Evolutionary conservation across 257 asterid genomes (phyloP).

Genomic region (Gardenia jasminoides): DNA sequence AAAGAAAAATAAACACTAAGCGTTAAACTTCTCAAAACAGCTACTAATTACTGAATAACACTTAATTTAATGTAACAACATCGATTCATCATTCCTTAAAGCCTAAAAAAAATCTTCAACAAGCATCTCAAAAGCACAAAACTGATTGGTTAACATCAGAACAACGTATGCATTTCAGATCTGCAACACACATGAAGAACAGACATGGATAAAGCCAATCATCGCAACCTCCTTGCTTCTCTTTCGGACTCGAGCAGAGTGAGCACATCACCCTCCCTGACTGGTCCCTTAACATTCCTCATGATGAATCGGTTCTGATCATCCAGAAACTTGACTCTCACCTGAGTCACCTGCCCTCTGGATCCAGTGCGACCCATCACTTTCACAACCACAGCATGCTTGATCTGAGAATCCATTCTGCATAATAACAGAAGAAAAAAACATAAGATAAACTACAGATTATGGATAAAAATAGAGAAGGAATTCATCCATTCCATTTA

Average conservation of each 20-base stretch:
- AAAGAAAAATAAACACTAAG: not conserved
- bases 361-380: conserved; percentile 35
- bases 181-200: not conserved
- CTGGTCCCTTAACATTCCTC: conserved; percentile 42
- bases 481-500: not conserved
- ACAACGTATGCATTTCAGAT: not conserved
- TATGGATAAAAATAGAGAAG: not conserved
- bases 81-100: too few species aligned
- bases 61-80: too few species aligned
- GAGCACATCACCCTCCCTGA: conserved; percentile 35
- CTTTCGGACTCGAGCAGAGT: conserved; percentile 38
- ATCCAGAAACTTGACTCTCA: conserved; percentile 35
- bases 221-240: conserved; percentile 35
- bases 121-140: not conserved
- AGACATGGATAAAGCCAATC: not conserved
- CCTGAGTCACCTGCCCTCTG: conserved; percentile 36
- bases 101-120: too few species aligned
- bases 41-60: not conserved
- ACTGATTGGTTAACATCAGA: not conserved
- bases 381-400: conserved; percentile 33
- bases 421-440: not conserved
- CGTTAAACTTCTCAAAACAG: not conserved
- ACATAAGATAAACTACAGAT: not conserved
- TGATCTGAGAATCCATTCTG: conserved; percentile 34
- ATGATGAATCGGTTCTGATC: conserved; percentile 33